Base-by-base conservation (phyloP, 768 basidiomycete species). In the Collybiopsis confluens region DNA sequence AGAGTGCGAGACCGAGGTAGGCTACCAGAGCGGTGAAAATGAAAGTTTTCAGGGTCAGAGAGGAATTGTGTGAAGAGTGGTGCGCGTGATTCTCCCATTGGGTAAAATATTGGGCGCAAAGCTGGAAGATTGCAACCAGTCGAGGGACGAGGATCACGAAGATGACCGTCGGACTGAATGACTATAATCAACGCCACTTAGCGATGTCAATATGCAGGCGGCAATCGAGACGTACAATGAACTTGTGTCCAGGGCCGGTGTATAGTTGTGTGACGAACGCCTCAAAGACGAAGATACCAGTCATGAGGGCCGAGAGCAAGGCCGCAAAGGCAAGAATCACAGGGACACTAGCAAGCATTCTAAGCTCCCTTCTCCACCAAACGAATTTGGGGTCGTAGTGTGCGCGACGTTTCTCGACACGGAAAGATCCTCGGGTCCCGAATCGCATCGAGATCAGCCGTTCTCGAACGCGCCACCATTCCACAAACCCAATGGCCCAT, bases 11-110 rank as follows among this genome's bases (percentile, higher is more conserved):
- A 37, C 90, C 88, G 47, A 93, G 83, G 66, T 95, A 98, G 0
- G 96, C 89, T 18, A 95, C 92, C 64, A 98, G 81, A 0, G 89
- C 85, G 30, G 88, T 87, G 52, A 98, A 78, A 0, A 88, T 83
- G 65, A 98, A 99, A 2, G 90, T 38, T 21, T 54, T 99, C 64
- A 88, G 74, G 13, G 94, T 94, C 18, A 97, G 77, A 13, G 90
- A 91, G 6, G 83, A 79, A 55, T 83, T 81, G 65, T 92, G 82
- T 2, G 82, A 81, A 1, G 86, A 86, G 58, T 88, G 81, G 60
- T 90, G 90, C 1, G 81, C 77, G 64, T 98, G 94, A 64, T 97
- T 95, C 71, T 99, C 97, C 90, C 92, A 95, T 41, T 78, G 70
- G 0, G 95, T 94, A 48, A 98, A 76, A n/a, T 75, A 71, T 45